Conservation (phyloP, 257 asterid species). For the Salvia hispanica region DNA sequence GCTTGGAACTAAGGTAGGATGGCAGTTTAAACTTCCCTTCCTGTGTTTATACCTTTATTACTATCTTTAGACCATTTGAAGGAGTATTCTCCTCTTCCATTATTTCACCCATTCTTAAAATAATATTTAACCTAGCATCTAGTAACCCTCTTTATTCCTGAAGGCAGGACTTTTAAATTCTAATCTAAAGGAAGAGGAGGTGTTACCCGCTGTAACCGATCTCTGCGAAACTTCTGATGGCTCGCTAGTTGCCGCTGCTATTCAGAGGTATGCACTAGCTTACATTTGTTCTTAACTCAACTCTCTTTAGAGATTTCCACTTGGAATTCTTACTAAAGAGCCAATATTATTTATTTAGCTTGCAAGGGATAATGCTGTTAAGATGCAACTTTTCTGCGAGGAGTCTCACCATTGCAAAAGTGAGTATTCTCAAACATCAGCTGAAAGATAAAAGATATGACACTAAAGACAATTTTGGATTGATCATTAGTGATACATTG, state of each 20-base stretch:
- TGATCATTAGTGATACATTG: background rate
- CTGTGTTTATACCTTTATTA: conserved; percentile 1
- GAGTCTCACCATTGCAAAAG: conserved; percentile 61
- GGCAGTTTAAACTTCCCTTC: conserved; percentile 3
- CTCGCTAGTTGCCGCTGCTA: conserved; percentile 69
- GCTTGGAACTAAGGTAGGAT: conserved; percentile 66
- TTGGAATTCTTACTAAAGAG: background rate
- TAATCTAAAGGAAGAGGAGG: conserved; percentile 45
- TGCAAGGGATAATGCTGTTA: conserved; percentile 74
- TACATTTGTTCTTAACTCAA: conserved; percentile 7
- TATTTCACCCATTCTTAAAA: background rate
- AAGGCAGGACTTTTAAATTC: conserved; percentile 63
- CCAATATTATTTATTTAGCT: conserved; percentile 41
- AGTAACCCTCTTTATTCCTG: conserved; percentile 36
- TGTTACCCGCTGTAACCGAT: conserved; percentile 70
- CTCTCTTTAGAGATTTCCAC: background rate
- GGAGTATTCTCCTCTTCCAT: background rate
- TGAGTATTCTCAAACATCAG: conserved; percentile 38
- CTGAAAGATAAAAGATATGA: background rate
- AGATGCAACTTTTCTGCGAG: conserved; percentile 53
- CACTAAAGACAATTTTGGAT: background rate
- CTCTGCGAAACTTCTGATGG: conserved; percentile 65
- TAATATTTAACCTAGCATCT: background rate
- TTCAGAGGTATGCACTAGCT: conserved; percentile 58
- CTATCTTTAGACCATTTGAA: background rate